phyloP scores from a whole-genome alignment of 768 basidiomycete genomes.

The Psilocybe azurescens region DNA sequence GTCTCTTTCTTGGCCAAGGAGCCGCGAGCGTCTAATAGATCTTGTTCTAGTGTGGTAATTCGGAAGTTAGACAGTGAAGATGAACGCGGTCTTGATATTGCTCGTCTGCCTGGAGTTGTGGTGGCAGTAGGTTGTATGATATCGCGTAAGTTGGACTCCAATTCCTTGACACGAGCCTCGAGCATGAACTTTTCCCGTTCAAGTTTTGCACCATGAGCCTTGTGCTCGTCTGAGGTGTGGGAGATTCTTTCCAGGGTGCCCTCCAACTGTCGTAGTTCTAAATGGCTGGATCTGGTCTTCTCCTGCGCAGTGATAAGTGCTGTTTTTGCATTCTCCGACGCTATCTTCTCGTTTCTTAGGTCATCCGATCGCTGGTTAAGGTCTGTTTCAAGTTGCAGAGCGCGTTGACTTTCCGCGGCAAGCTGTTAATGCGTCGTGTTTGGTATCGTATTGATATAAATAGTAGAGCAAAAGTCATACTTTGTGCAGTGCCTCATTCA shows the following conservation, averaged over 20 bases:
- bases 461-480: constrained; percentile 31
- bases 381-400: constrained; percentile 57
- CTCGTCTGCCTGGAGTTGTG: constrained; percentile 36
- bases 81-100: constrained; percentile 53
- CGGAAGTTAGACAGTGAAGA: constrained; percentile 62
- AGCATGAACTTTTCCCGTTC: constrained; percentile 63
- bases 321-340: constrained; percentile 55
- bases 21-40: constrained; percentile 53
- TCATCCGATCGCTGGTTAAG: constrained; percentile 57
- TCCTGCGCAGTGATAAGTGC: constrained; percentile 54
- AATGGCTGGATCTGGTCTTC: constrained; percentile 54
- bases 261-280: constrained; percentile 59
- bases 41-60: constrained; percentile 57
- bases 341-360: constrained; percentile 57
- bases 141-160: constrained; percentile 50
- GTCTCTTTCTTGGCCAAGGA: constrained; percentile 48
- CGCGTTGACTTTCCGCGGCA: constrained; percentile 59
- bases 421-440: constrained; percentile 43
- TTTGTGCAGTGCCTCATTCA: constrained; percentile 54
- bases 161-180: constrained; percentile 62
- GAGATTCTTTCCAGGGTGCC: constrained; percentile 60
- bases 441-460: too few species aligned
- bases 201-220: constrained; percentile 46
- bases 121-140: constrained; percentile 36
- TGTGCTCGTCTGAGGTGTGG: constrained; percentile 53